phyloP scores from a whole-genome alignment of 1,139 yeast species.

The Pichia norvegensis region DNA sequence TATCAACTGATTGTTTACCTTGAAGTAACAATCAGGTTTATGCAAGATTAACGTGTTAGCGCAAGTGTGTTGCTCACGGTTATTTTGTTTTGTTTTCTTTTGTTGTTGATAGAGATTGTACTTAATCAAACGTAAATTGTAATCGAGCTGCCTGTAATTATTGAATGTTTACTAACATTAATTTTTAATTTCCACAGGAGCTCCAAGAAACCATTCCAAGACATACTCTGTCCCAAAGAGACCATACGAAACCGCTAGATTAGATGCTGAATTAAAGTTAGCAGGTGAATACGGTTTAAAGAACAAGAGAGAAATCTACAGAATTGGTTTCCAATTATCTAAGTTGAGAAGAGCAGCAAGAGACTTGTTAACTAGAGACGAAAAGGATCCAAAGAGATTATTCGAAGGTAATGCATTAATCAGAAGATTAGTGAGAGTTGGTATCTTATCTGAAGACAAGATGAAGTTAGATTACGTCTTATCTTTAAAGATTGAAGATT shows the following conservation, averaged over 20 bases:
- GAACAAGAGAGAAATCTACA: conserved; percentile 99
- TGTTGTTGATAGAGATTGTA: background rate
- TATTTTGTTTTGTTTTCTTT: background rate
- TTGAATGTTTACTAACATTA: conserved; percentile 7
- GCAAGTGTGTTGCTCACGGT: background rate
- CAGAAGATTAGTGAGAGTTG: conserved; percentile 96
- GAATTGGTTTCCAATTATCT: conserved; percentile 97
- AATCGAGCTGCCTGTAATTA: background rate
- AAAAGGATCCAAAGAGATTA: conserved; percentile 99
- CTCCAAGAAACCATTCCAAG: conserved; percentile 99
- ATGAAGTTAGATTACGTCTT: conserved; percentile 99
- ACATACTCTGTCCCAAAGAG: conserved; percentile 99
- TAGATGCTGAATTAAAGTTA: conserved; percentile 97
- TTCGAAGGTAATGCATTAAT: conserved; percentile 99
- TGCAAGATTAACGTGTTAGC: background rate
- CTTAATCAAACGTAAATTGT: background rate
- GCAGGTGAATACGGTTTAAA: conserved; percentile 99
- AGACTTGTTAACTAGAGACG: conserved; percentile 99
- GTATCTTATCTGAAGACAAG: conserved; percentile 98
- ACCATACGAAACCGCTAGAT: conserved; percentile 98
- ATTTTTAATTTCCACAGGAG: conserved; percentile 41
- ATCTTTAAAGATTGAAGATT: conserved; percentile 97
- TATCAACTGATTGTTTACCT: conserved; percentile 16
- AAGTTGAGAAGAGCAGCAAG: conserved; percentile 99
- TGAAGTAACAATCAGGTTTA: background rate